Evolutionary conservation across 495 filamentous ascomycete species (phyloP), one percentile per base, ranked within the genome.

Genomic region (Podospora australis): DNA sequence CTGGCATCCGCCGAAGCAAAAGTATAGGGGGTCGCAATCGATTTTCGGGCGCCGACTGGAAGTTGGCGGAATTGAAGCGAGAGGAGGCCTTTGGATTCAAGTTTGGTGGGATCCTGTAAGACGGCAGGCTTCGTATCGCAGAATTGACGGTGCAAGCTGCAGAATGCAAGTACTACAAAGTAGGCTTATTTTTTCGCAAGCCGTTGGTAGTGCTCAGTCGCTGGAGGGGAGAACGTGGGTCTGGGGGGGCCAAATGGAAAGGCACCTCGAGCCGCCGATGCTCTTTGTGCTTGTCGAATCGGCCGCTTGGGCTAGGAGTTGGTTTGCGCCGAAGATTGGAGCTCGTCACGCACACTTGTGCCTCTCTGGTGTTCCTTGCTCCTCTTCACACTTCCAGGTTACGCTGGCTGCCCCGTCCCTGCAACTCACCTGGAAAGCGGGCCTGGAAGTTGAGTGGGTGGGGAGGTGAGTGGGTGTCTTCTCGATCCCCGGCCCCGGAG

Each of bases 191-290:
- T 28, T 49, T 44, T 28, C 16, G 54, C 30, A 45, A 49, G 28
- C 28, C 32, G 35, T 46, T 41, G 38, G 39, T n/a, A n/a, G n/a
- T n/a, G n/a, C n/a, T n/a, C n/a, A n/a, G n/a, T n/a, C n/a, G n/a
- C n/a, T n/a, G n/a, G n/a, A n/a, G 51, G 30, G 34, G 34, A 13
- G 19, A 1, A 23, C 16, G 41, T 29, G 35, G 46, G 29, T 9
- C 19, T 32, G 19, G 24, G 40, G 54, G 51, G 54, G 48, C 49
- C 58, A 52, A 62, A 62, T 59, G 38, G 53, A 40, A 57, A 50
- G 36, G 22, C 53, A 29, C 40, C 46, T 62, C 35, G 53, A 62
- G 51, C 59, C 59, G 59, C 59, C 56, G 48, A 46, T 48, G 29
- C 32, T 16, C 51, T 54, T 56, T 49, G 49, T 57, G 29, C 46